Evolutionary conservation across 495 filamentous ascomycete species (phyloP).

Genomic region (Bombardia bombarda): DNA sequence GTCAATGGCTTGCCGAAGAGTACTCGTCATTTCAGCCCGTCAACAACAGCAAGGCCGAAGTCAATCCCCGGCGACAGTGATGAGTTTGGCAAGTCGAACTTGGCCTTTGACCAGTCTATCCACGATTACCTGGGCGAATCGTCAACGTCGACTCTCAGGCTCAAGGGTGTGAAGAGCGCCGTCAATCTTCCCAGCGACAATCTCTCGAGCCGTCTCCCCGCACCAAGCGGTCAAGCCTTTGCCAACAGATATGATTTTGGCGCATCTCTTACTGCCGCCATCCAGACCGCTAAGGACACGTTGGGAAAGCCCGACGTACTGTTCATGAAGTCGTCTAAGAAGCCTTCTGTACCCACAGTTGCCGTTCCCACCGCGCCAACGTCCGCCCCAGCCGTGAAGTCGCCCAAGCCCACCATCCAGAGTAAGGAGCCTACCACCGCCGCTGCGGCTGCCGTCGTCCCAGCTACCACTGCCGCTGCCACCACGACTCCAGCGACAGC

Average conservation of each 20-base stretch:
- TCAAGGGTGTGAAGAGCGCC: conserved; percentile 44
- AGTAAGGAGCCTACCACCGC: conserved; percentile 3
- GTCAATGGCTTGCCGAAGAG: conserved; percentile 65
- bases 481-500: conserved; percentile 3
- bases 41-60: conserved; percentile 42
- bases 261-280: conserved; percentile 78
- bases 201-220: conserved; percentile 38
- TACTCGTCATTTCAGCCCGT: conserved; percentile 47
- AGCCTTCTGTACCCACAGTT: conserved; percentile 14
- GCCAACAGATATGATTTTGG: conserved; percentile 90
- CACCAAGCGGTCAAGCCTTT: conserved; percentile 67
- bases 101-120: conserved; percentile 49
- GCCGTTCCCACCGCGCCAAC: too few species aligned
- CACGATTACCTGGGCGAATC: conserved; percentile 48
- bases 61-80: conserved; percentile 59
- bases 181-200: conserved; percentile 41
- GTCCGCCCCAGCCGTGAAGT: conserved; percentile 9
- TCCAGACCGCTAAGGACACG: conserved; percentile 54
- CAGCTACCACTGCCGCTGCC: conserved; percentile 1
- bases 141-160: conserved; percentile 31
- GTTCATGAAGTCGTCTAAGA: conserved; percentile 41
- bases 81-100: conserved; percentile 58
- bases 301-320: conserved; percentile 43
- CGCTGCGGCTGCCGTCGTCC: background rate
- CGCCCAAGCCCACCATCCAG: conserved; percentile 7